Base-by-base conservation (phyloP, 164 flowering plant genomes). In the Taxillus chinensis region DNA sequence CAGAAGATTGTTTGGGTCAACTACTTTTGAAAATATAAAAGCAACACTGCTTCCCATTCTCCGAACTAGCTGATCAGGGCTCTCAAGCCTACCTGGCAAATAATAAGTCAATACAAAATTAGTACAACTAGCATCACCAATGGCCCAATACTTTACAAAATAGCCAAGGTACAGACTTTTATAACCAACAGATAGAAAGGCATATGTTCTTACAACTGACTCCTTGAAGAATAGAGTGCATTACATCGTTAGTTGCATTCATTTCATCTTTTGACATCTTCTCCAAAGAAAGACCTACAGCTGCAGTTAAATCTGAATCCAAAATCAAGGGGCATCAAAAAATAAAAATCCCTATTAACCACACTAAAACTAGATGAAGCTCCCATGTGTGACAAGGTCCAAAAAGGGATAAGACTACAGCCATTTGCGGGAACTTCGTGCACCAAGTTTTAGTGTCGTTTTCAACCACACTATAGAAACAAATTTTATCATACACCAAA, bases 1-100 rank as follows among this genome's bases (percentile, higher is more conserved):
- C 60, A 95, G 77, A 75, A 90, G 96, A 79, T 95, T 95, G 59
- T 80, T 78, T 41, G 97, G 99, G 71, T 90, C 96, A 76, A 95
- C 73, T 4, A 86, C 82, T 80, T 82, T 87, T 57, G 99, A 95
- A 70, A 95, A 91, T 39, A 70, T 86, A 42, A 89, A 74, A 64
- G 99, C 99, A 67, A 95, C 68, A 72, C 69, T 70, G 71, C 90
- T 82, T 43, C 90, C 99, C 96, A 95, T 91, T 85, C 70, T 86
- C 64, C 97, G 77, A 51, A 90, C 70, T 64, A 87, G 66, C 70
- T 78, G 68, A 41, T 68, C 56, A 64, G 99, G 95, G 71, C 78
- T 90, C 70, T 87, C 99, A 76, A 95, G 76, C 74, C 97, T 83
- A 79, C 86, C 97, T 90, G 92, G 64, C 68, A 79, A 57, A 59